These are phyloP conservation scores for Teratosphaeria viscida DNA, from an alignment of 2,329 filamentous ascomycete genomes.

Conservation along the genomic window DNA sequence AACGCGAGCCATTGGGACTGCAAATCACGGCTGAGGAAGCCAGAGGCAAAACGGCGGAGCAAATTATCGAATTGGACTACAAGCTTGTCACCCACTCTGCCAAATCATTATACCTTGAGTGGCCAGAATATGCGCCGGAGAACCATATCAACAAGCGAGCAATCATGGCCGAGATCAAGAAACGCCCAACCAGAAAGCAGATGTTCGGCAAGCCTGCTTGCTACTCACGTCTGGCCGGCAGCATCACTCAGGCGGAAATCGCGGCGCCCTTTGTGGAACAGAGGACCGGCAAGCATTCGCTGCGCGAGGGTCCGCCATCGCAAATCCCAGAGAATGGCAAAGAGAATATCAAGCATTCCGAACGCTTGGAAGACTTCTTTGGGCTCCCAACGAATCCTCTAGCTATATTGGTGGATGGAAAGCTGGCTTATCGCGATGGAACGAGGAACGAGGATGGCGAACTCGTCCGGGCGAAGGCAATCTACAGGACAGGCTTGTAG, in stretches of 20 bases:
- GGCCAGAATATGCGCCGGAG: slow-evolving; percentile 15
- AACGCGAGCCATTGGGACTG: neutral
- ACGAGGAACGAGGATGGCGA: slow-evolving; percentile 7
- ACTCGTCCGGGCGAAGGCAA: slow-evolving; percentile 8
- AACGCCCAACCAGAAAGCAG: slow-evolving; percentile 28
- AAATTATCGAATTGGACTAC: neutral
- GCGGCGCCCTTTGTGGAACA: neutral
- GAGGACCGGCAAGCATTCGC: neutral
- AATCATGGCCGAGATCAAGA: slow-evolving; percentile 46
- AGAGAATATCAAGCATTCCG: slow-evolving; percentile 5
- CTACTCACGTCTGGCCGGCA: slow-evolving; percentile 4
- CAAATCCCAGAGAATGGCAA: neutral
- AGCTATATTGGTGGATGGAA: slow-evolving; percentile 12
- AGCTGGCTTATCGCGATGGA: slow-evolving; percentile 15
- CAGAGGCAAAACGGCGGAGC: neutral
- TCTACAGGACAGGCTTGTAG: slow-evolving; percentile 6
- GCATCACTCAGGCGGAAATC: neutral
- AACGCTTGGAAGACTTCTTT: slow-evolving; percentile 11
- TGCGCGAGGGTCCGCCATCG: neutral
- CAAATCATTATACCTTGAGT: slow-evolving; percentile 12
- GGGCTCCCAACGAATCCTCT: slow-evolving; percentile 5
- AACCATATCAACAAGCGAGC: slow-evolving; percentile 33
- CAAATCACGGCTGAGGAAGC: slow-evolving; percentile 1
- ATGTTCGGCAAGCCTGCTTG: slow-evolving; percentile 13
- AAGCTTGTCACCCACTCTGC: slow-evolving; percentile 3